These are phyloP conservation scores for Cymbopogon flexuosus DNA, from an alignment of 202 grass and related monocot species.

Conservation along the genomic window DNA sequence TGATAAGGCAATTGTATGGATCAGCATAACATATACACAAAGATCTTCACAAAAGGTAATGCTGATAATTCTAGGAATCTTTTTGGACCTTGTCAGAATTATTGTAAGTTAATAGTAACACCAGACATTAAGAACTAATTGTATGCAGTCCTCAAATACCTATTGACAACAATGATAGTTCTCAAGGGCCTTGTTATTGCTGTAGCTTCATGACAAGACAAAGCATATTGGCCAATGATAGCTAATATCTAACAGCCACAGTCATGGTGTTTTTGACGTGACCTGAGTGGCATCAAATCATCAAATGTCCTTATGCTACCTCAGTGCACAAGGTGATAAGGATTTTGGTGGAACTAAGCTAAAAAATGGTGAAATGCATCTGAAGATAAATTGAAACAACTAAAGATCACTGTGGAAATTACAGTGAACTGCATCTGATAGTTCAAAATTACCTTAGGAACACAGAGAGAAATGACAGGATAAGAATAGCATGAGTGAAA, in stretches of 20 bases:
- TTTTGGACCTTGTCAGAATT: not conserved
- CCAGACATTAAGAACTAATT: not conserved
- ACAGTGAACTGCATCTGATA: not conserved
- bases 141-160: not conserved
- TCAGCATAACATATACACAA: not conserved
- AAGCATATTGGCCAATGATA: not conserved
- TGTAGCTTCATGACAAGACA: not conserved
- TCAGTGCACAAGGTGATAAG: not conserved
- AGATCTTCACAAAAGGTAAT: not conserved
- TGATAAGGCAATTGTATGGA: too few relatives aligned
- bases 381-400: not conserved
- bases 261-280: not conserved
- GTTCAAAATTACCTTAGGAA: not conserved
- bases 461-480: not conserved
- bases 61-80: not conserved
- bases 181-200: too few relatives aligned
- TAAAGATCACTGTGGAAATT: not conserved
- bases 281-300: constrained; percentile 1
- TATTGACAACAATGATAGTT: not conserved
- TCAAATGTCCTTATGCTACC: not conserved
- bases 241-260: not conserved
- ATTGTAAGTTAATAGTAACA: not conserved
- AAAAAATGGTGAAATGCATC: not conserved
- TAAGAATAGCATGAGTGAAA: not conserved
- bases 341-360: not conserved